phyloP scores from a whole-genome alignment of 495 filamentous ascomycete species.

The Letharia lupina region DNA sequence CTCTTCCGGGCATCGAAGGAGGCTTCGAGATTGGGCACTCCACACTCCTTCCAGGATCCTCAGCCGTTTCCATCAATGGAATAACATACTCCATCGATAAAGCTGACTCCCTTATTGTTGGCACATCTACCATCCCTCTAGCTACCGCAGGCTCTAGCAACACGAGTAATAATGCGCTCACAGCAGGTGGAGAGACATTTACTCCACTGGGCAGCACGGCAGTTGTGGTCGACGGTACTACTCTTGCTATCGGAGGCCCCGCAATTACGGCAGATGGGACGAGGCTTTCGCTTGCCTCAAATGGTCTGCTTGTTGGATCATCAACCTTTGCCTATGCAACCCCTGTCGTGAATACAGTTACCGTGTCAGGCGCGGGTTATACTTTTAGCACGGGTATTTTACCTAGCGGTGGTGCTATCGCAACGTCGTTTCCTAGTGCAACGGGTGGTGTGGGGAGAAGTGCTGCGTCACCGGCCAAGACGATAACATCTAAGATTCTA shows the following conservation, averaged over 20 bases:
- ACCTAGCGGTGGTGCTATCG: background rate
- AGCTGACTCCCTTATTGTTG: conserved; percentile 12
- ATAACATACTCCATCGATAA: conserved; percentile 11
- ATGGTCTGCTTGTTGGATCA: conserved; percentile 12
- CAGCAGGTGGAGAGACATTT: conserved; percentile 11
- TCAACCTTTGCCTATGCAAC: conserved; percentile 16
- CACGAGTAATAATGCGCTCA: conserved; percentile 1
- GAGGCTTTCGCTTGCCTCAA: conserved; percentile 8
- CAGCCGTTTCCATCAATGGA: conserved; percentile 7
- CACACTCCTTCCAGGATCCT: conserved; percentile 12
- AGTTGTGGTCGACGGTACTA: conserved; percentile 9
- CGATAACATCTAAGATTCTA: background rate
- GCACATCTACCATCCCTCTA: conserved; percentile 8
- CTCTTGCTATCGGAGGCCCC: conserved; percentile 1
- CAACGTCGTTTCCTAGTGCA: background rate
- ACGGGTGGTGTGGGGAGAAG: background rate
- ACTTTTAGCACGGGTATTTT: background rate
- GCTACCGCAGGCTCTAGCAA: conserved; percentile 4
- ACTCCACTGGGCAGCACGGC: conserved; percentile 12
- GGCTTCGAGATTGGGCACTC: background rate
- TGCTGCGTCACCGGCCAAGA: background rate
- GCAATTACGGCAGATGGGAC: conserved; percentile 1
- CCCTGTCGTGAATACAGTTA: background rate
- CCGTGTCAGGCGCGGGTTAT: background rate
- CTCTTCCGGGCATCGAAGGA: background rate